Conservation (phyloP, 768 basidiomycete species). For the Royoungia palumana region DNA sequence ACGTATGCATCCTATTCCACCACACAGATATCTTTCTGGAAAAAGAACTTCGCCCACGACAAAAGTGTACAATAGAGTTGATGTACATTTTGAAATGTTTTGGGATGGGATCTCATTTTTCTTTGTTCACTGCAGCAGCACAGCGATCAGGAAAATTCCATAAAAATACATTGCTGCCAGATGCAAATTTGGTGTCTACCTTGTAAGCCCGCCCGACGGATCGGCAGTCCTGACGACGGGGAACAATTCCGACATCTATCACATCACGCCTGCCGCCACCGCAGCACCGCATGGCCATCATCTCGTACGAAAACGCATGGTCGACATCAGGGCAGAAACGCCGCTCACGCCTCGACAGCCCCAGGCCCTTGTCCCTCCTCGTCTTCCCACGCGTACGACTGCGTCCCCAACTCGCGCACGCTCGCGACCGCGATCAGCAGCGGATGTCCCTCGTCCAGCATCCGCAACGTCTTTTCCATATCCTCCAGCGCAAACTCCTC, state of each 20-base stretch:
- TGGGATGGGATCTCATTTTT: too few species aligned
- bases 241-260: too few species aligned
- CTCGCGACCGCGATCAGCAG: conserved; percentile 67
- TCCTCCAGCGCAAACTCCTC: conserved; percentile 81
- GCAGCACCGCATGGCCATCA: too few species aligned
- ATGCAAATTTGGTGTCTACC: too few species aligned
- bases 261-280: too few species aligned
- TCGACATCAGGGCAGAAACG: too few species aligned
- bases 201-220: too few species aligned
- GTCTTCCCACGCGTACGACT: conserved; percentile 43
- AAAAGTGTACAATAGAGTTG: background rate
- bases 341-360: conserved; percentile 5
- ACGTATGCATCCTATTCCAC: background rate
- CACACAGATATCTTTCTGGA: background rate
- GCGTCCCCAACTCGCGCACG: conserved; percentile 66
- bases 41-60: background rate
- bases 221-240: too few species aligned
- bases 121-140: too few species aligned
- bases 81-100: background rate
- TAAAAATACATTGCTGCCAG: too few species aligned
- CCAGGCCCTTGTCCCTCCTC: conserved; percentile 41
- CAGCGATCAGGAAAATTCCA: too few species aligned
- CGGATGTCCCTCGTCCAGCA: conserved; percentile 59
- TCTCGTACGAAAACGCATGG: too few species aligned
- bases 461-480: conserved; percentile 60